Percentiles rank a stretch among this genome's conserved stretches.
Conservation (phyloP, 1,284 basidiomycete species). For the Caloboletus firmus region DNA sequence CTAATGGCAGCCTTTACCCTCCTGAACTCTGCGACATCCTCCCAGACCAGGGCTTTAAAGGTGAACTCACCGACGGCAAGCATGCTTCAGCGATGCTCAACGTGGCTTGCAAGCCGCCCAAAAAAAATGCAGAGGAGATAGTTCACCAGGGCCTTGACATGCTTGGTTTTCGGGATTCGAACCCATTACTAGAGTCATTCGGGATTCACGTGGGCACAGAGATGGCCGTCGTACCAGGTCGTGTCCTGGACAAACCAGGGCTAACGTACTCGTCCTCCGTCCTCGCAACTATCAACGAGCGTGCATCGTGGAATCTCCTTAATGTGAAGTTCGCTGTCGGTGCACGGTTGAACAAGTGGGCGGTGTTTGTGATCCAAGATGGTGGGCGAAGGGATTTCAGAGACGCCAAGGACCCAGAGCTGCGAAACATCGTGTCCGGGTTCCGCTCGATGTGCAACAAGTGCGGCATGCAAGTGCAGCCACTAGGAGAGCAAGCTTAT, state of each 20-base stretch:
- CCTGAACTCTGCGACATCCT: slow-evolving; percentile 71
- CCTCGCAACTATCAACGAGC: slow-evolving; percentile 49
- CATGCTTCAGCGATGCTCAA: slow-evolving; percentile 70
- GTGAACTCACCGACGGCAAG: slow-evolving; percentile 59
- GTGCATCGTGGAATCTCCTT: slow-evolving; percentile 67
- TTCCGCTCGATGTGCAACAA: slow-evolving; percentile 58
- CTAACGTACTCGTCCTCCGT: slow-evolving; percentile 50
- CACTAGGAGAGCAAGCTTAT: background rate
- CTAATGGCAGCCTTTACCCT: slow-evolving; percentile 58
- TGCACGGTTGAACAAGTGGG: slow-evolving; percentile 55
- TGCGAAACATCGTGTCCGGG: slow-evolving; percentile 43
- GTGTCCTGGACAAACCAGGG: slow-evolving; percentile 59
- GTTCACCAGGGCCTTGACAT: slow-evolving; percentile 53
- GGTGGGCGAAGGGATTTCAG: slow-evolving; percentile 43
- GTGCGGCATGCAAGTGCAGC: slow-evolving; percentile 53
- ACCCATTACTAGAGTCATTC: slow-evolving; percentile 51
- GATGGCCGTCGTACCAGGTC: slow-evolving; percentile 74
- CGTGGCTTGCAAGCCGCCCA: slow-evolving; percentile 65
- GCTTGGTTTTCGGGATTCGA: slow-evolving; percentile 56
- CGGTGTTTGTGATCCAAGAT: slow-evolving; percentile 62
- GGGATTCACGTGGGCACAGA: slow-evolving; percentile 59
- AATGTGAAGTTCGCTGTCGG: slow-evolving; percentile 61
- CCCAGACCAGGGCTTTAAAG: slow-evolving; percentile 67
- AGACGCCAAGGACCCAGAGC: slow-evolving; percentile 46
- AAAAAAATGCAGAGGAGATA: slow-evolving; percentile 62